These are phyloP conservation scores for Sphagnum magellanicum DNA, from an alignment of 228 moss, liverwort and hornwort genomes.

Conservation along the genomic window DNA sequence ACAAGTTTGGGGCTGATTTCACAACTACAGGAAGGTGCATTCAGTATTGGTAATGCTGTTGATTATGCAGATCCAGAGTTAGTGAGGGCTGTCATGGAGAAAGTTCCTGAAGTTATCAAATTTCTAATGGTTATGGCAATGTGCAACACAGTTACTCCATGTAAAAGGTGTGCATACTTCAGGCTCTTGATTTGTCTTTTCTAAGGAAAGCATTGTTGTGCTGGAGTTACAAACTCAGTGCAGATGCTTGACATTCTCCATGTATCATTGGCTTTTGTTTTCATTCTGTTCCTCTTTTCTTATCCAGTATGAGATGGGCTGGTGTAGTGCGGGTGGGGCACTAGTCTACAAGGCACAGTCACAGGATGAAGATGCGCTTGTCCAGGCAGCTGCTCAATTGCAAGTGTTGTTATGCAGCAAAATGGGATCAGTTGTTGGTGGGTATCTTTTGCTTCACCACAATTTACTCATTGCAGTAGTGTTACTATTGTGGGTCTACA, in stretches of 20 bases:
- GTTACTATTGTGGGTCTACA: too few species aligned
- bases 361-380: conserved; percentile 98
- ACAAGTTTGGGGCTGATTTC: too few species aligned
- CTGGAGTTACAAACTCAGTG: too few species aligned
- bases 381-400: conserved; percentile 73
- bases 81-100: conserved; percentile 39
- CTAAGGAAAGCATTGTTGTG: too few species aligned
- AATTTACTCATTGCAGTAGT: too few species aligned
- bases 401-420: conserved; percentile 52
- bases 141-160: conserved; percentile 93
- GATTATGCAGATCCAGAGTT: conserved; percentile 51
- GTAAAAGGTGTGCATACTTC: conserved; percentile 29
- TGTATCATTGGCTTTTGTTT: too few species aligned
- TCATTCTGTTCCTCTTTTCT: background rate
- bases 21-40: too few species aligned
- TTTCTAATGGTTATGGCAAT: conserved; percentile 86
- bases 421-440: conserved; percentile 59
- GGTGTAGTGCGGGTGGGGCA: conserved; percentile 40
- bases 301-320: background rate
- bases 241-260: too few species aligned
- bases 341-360: conserved; percentile 86
- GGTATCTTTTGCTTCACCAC: conserved; percentile 6
- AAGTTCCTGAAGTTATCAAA: conserved; percentile 70
- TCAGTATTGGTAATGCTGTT: background rate
- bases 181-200: too few species aligned